Conservation (phyloP, 805 yeast genomes). For the Jamesozyma spencerorum region DNA sequence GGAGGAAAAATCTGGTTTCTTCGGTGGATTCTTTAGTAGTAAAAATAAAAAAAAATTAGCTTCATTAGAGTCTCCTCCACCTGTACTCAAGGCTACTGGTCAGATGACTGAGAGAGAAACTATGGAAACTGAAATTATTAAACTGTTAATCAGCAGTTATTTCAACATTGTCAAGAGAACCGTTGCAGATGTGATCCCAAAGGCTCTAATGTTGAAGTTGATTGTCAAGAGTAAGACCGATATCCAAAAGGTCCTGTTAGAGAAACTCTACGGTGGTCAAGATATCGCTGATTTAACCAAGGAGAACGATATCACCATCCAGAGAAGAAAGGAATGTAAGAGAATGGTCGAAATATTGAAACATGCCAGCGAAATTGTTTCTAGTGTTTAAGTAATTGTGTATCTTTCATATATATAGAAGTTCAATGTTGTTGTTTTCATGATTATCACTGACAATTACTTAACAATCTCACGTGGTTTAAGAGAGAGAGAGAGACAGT, state of each 20-base stretch:
- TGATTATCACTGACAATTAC: no score
- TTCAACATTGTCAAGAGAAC: conserved; percentile 89
- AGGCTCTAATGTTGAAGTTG: conserved; percentile 87
- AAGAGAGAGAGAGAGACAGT: no score
- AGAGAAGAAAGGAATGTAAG: conserved; percentile 87
- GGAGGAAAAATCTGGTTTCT: conserved; percentile 63
- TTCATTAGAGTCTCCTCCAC: conserved; percentile 95
- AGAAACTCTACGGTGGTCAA: conserved; percentile 64
- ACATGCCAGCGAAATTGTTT: conserved; percentile 84
- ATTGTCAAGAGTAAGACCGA: conserved; percentile 77
- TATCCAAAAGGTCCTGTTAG: conserved; percentile 82
- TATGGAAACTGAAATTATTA: conserved; percentile 94
- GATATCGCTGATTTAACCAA: conserved; percentile 72
- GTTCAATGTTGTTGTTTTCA: no score
- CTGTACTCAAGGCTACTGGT: conserved; percentile 87
- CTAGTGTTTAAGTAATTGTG: conserved; percentile 28
- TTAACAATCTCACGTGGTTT: no score
- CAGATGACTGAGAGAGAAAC: conserved; percentile 87
- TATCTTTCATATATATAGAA: neutral
- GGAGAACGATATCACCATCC: conserved; percentile 87
- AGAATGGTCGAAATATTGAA: conserved; percentile 90
- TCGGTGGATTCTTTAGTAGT: conserved; percentile 88
- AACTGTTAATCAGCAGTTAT: conserved; percentile 81
- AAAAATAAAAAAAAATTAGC: conserved; percentile 91
- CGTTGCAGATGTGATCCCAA: conserved; percentile 87